A percentile compares a stretch with the other conserved stretches of the same genome.
These are phyloP conservation scores for Fragaria nilgerrensis DNA, from an alignment of 306 rosid genomes.

Conservation along the genomic window DNA sequence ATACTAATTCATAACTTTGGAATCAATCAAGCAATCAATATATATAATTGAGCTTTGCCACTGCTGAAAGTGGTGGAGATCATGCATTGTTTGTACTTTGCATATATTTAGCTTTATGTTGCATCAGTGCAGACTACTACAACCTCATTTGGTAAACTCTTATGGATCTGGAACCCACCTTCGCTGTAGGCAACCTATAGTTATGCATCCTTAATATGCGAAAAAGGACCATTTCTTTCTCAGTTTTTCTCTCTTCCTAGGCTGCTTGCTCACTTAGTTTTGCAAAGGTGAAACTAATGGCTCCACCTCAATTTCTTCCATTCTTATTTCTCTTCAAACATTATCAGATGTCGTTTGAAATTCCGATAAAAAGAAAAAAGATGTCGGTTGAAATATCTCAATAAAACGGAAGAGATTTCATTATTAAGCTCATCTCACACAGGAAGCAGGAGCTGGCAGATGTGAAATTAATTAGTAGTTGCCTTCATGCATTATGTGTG, in stretches of 20 bases:
- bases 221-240: not conserved
- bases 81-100: not conserved
- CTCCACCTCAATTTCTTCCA: not conserved
- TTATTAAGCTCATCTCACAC: not conserved
- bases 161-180: conserved; percentile 23
- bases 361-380: not conserved
- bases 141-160: not conserved
- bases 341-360: not conserved
- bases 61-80: conserved; percentile 6
- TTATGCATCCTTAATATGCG: conserved; percentile 5
- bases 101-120: conserved; percentile 17
- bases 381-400: not conserved
- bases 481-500: not conserved
- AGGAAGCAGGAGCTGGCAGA: not conserved
- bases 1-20: not conserved
- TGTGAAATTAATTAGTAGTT: not conserved
- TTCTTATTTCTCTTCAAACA: not conserved
- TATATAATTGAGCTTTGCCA: not conserved
- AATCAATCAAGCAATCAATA: not conserved
- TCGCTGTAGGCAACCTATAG: conserved; percentile 1
- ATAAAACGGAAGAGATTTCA: not conserved
- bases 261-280: conserved; percentile 12
- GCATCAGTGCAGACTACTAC: conserved; percentile 9
- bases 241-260: not conserved
- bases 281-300: conserved; percentile 5